phyloP scores from a whole-genome alignment of 2,329 filamentous ascomycete genomes.

The Penicillium sp. region DNA sequence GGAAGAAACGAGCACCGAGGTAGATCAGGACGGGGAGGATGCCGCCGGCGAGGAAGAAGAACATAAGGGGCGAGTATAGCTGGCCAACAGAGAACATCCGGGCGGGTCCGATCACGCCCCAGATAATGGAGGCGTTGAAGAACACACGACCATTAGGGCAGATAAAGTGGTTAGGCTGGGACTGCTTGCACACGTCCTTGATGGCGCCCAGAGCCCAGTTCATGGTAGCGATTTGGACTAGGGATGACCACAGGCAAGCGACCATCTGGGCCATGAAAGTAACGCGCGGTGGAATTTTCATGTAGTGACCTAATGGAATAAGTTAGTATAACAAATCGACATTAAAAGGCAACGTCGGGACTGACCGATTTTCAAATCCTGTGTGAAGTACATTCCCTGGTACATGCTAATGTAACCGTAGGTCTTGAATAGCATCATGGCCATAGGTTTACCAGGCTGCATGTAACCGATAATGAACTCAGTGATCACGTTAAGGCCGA shows the following conservation, averaged over 20 bases:
- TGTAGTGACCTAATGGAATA: constrained; percentile 55
- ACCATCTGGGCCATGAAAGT: constrained; percentile 55
- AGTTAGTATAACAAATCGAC: neutral
- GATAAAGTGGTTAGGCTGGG: constrained; percentile 59
- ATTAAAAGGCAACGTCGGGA: neutral
- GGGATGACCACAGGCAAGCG: constrained; percentile 51
- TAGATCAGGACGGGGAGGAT: constrained; percentile 63
- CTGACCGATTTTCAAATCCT: constrained; percentile 62
- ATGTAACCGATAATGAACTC: constrained; percentile 73
- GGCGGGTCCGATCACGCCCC: constrained; percentile 70
- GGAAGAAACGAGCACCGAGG: constrained; percentile 60
- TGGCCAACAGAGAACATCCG: constrained; percentile 66
- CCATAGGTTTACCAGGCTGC: constrained; percentile 67
- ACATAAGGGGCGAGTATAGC: constrained; percentile 65
- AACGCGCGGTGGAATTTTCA: constrained; percentile 55
- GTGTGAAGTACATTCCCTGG: constrained; percentile 64
- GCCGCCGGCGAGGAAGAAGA: constrained; percentile 69
- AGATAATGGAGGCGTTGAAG: constrained; percentile 70
- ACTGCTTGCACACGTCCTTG: constrained; percentile 60
- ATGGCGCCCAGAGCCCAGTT: constrained; percentile 57
- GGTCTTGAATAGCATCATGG: constrained; percentile 77
- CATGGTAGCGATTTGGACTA: constrained; percentile 50
- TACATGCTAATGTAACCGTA: constrained; percentile 69
- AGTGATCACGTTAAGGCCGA: constrained; percentile 71
- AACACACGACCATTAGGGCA: constrained; percentile 61